Conservation (phyloP, 2,329 filamentous ascomycete species). For the Tolypocladium nubicola region DNA sequence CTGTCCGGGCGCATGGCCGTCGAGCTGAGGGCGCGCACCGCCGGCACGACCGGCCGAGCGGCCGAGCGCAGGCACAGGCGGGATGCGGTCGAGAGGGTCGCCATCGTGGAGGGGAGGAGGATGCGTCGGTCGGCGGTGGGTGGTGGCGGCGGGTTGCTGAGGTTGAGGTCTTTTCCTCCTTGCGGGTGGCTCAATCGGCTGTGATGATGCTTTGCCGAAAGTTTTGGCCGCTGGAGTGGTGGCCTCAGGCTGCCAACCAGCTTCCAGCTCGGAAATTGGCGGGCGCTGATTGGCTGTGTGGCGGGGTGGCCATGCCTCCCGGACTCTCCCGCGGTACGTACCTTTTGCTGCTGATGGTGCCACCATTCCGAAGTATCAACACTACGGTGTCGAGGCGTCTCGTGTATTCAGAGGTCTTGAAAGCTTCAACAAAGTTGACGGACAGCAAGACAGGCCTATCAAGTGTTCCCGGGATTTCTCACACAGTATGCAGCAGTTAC, state of each 20-base stretch:
- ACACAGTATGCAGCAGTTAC: background rate
- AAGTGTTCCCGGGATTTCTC: background rate
- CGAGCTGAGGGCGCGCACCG: slow-evolving; percentile 46
- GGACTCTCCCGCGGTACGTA: slow-evolving; percentile 17
- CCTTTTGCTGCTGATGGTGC: slow-evolving; percentile 1
- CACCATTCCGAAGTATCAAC: background rate
- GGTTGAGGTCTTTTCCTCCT: slow-evolving; percentile 39
- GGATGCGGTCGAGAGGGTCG: slow-evolving; percentile 57
- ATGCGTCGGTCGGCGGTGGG: slow-evolving; percentile 12
- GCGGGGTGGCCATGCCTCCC: slow-evolving; percentile 10
- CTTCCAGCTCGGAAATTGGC: slow-evolving; percentile 34
- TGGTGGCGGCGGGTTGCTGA: slow-evolving; percentile 14
- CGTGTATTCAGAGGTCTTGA: background rate
- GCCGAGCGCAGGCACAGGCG: slow-evolving; percentile 56
- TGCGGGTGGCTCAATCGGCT: slow-evolving; percentile 14
- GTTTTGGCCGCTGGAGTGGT: slow-evolving; percentile 24
- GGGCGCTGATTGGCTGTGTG: slow-evolving; percentile 30
- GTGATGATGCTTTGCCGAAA: slow-evolving; percentile 30
- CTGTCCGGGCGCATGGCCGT: slow-evolving; percentile 36
- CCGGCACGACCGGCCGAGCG: slow-evolving; percentile 28
- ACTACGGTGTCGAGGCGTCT: too few species aligned
- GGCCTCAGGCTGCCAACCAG: slow-evolving; percentile 32
- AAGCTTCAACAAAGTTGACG: background rate
- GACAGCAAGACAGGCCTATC: background rate
- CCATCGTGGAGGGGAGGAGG: slow-evolving; percentile 36